Conservation (phyloP, 495 filamentous ascomycete species). For the Penicillium paxilli region DNA sequence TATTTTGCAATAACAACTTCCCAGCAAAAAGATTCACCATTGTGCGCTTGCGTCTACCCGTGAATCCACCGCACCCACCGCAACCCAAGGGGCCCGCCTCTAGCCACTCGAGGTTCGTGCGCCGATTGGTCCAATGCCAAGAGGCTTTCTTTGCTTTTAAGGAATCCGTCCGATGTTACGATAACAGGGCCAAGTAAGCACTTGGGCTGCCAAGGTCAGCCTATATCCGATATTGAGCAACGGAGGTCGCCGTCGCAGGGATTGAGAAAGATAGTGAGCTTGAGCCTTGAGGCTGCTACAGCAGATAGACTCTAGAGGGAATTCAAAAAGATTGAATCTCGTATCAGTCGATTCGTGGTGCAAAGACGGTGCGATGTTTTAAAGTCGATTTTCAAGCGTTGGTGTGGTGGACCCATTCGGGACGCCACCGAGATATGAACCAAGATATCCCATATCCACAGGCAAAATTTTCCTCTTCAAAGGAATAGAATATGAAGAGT, state of each 20-base stretch:
- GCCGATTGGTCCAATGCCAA: background rate
- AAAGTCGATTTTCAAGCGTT: background rate
- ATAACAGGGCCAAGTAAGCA: background rate
- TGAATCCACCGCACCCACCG: background rate
- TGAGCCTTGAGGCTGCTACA: too few relatives aligned
- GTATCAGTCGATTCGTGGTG: too few relatives aligned
- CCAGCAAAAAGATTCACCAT: too few relatives aligned
- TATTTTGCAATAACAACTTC: too few relatives aligned
- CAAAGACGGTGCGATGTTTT: too few relatives aligned
- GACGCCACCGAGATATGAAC: background rate
- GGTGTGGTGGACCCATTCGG: background rate
- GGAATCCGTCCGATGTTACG: background rate
- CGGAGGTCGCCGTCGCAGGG: background rate
- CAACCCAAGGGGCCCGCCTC: background rate
- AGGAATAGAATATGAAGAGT: background rate
- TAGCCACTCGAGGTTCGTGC: slow-evolving; percentile 1
- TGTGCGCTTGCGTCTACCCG: too few relatives aligned
- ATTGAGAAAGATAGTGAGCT: too few relatives aligned
- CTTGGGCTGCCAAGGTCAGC: background rate
- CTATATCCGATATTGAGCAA: background rate
- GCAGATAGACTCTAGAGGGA: too few relatives aligned
- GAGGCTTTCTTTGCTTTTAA: background rate
- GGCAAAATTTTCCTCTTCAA: background rate
- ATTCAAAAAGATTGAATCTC: too few relatives aligned
- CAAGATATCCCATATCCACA: background rate